A percentile compares a stretch with the other conserved stretches of the same genome.
phyloP scores from a whole-genome alignment of 164 flowering plant species.

The Liriodendron chinense region DNA sequence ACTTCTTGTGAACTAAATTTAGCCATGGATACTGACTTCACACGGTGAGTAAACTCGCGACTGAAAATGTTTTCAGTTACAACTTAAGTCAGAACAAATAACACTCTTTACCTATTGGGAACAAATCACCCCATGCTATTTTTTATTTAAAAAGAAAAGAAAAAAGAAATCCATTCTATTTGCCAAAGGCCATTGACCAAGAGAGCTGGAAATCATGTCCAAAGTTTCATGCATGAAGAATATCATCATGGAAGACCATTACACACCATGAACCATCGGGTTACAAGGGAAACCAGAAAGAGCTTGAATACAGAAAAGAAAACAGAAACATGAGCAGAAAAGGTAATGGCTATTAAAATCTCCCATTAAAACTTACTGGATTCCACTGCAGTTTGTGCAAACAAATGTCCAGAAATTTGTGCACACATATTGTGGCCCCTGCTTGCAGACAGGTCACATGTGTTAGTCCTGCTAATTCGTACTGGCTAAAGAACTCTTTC shows the following conservation, averaged over 20 bases:
- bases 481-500: background rate
- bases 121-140: too few species aligned
- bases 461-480: background rate
- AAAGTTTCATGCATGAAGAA: background rate
- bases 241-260: conserved; percentile 3
- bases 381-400: conserved; percentile 94
- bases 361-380: conserved; percentile 68
- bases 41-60: conserved; percentile 98
- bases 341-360: background rate
- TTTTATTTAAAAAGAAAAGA: background rate
- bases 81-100: background rate
- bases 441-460: conserved; percentile 20
- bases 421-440: conserved; percentile 99
- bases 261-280: background rate
- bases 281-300: background rate
- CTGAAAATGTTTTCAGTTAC: conserved; percentile 31
- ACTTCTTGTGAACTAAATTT: conserved; percentile 95
- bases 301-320: background rate
- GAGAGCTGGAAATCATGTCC: background rate
- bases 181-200: background rate
- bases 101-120: background rate
- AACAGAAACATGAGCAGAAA: background rate
- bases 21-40: conserved; percentile 96
- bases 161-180: background rate
- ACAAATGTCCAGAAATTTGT: conserved; percentile 95